These are phyloP conservation scores for Truncatella angustata DNA, from an alignment of 2,329 filamentous ascomycete genomes.

Conservation along the genomic window DNA sequence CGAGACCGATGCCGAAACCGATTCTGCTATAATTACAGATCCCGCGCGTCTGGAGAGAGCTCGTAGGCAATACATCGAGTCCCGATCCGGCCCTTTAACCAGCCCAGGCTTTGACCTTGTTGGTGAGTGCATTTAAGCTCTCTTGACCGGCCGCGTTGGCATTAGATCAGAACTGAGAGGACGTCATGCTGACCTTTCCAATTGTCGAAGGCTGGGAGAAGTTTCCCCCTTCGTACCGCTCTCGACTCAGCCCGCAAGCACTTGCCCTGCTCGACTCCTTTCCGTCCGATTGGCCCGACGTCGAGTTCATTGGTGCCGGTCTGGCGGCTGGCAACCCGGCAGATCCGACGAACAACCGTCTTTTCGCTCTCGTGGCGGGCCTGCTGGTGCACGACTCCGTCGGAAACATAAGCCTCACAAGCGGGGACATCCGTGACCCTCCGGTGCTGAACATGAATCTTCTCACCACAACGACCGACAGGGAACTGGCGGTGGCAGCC, in stretches of 20 bases:
- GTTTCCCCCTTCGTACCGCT: conserved; percentile 19
- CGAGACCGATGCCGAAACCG: too few relatives aligned
- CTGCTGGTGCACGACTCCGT: conserved; percentile 35
- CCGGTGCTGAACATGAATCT: conserved; percentile 40
- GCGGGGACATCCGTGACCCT: conserved; percentile 25
- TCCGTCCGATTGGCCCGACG: conserved; percentile 13
- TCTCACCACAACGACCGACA: conserved; percentile 34
- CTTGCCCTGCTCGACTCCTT: conserved; percentile 52
- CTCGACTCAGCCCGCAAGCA: conserved; percentile 7
- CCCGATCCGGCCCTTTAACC: too few relatives aligned
- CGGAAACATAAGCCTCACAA: conserved; percentile 35
- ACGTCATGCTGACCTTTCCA: too few relatives aligned
- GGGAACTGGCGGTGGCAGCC: conserved; percentile 33
- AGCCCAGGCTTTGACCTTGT: too few relatives aligned
- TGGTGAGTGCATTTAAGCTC: too few relatives aligned
- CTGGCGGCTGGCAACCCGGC: not conserved
- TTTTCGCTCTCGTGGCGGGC: conserved; percentile 29
- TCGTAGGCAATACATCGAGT: too few relatives aligned
- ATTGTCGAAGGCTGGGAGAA: conserved; percentile 16
- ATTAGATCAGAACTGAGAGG: too few relatives aligned
- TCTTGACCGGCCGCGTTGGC: too few relatives aligned
- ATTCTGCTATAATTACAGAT: too few relatives aligned
- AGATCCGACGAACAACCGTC: not conserved
- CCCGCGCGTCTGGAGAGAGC: too few relatives aligned
- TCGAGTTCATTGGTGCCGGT: conserved; percentile 6